Base-by-base conservation (phyloP, 1,284 basidiomycete species). In the Phylloporus gajari region DNA sequence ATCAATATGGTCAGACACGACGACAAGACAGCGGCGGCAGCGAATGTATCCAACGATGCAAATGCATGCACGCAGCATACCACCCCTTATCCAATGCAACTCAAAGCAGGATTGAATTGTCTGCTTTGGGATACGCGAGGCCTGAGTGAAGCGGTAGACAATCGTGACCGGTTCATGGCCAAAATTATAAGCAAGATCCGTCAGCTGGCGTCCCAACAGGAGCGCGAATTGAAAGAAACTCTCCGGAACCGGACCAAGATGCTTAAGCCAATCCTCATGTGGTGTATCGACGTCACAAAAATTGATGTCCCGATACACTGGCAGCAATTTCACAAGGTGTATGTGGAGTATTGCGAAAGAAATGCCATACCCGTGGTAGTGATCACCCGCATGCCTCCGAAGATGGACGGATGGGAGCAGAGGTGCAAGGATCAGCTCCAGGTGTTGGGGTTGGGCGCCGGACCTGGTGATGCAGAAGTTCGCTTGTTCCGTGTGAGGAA, bases 91-190 rank as follows among this genome's bases (percentile, higher is more conserved):
- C 3, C 53, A 27, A n/a, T 11, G 23, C 12, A 58, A 3, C 68
- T 72, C 21, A 72, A 19, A 46, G 13, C 59, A 2, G 69, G 58
- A 30, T 30, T 69, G 65, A 61, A 44, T 48, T 79, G 69, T 64
- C 51, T 44, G 42, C 77, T 79, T 27, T 79, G 78, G 78, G 78
- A 79, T 53, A 79, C 79, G 23, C 77, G 75, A 5, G 78, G 78
- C 61, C 78, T 79, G 30, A 69, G 72, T 30, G 78, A 81, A 71
- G 74, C 73, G 1, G 73, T 61, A 13, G 78, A 70, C 15, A 23
- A 40, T n/a, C 59, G 56, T 21, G 58, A 68, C 32, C 68, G 71
- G 53, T 59, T 68, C 56, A 48, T 67, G 51, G 19, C 67, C 42
- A 78, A 65, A 65, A n/a, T 76, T 12, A 7, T 72, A 44, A 70